Conservation (phyloP, 1,139 yeast genomes). For the Pneumocystis wakefieldiae region DNA sequence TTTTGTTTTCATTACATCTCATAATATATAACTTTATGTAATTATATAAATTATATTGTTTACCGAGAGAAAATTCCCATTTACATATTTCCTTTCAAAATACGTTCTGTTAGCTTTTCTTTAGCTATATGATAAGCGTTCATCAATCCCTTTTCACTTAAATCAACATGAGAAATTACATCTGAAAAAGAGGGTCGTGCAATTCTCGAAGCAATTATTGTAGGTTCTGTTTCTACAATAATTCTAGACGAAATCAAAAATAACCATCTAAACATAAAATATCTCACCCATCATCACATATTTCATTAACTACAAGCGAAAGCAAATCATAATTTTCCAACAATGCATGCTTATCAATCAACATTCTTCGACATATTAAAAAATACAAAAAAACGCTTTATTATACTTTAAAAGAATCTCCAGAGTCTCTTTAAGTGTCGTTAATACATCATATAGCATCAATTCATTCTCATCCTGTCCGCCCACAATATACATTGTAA, state of each 20-base stretch:
- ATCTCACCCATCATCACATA: slow-evolving; percentile 49
- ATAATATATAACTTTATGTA: not conserved
- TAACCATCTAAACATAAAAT: not conserved
- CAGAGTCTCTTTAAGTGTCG: slow-evolving; percentile 67
- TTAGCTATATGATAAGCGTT: slow-evolving; percentile 84
- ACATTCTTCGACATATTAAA: not conserved
- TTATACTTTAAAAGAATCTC: slow-evolving; percentile 47
- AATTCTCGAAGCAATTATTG: slow-evolving; percentile 75
- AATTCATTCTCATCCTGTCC: slow-evolving; percentile 72
- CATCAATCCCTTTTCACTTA: slow-evolving; percentile 73
- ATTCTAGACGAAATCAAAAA: slow-evolving; percentile 36
- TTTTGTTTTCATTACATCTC: not conserved
- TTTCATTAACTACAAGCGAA: slow-evolving; percentile 75
- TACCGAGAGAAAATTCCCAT: not conserved
- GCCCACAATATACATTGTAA: slow-evolving; percentile 56
- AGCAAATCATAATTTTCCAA: slow-evolving; percentile 77
- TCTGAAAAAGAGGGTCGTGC: slow-evolving; percentile 61
- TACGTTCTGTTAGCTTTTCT: slow-evolving; percentile 73
- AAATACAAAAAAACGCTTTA: not conserved
- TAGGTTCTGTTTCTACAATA: slow-evolving; percentile 77
- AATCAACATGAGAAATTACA: slow-evolving; percentile 53
- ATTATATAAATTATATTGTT: not conserved
- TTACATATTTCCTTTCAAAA: slow-evolving; percentile 19
- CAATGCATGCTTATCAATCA: slow-evolving; percentile 57
- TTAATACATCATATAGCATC: slow-evolving; percentile 59